phyloP scores from a whole-genome alignment of 2,329 filamentous ascomycete species.

The Hypoxylon sp. region DNA sequence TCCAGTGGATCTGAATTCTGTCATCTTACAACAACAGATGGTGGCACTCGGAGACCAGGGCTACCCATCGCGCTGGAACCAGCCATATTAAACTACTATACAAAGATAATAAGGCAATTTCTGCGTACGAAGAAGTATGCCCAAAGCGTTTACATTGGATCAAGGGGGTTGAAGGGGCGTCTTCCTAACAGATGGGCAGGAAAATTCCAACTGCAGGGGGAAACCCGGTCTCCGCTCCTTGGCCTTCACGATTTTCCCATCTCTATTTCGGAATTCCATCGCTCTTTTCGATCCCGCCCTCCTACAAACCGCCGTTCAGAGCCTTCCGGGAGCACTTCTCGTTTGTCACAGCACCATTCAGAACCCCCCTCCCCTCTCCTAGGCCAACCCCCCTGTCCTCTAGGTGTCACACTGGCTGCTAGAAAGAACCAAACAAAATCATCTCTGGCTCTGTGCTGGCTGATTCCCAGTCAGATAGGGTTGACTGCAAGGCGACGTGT shows the following conservation, averaged over 20 bases:
- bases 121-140: constrained; percentile 21
- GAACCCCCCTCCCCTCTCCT: constrained; percentile 28
- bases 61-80: constrained; percentile 32
- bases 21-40: constrained; percentile 29
- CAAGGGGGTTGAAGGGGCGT: constrained; percentile 25
- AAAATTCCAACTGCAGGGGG: constrained; percentile 43
- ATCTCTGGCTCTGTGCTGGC: constrained; percentile 33
- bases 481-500: constrained; percentile 34
- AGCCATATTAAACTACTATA: constrained; percentile 22
- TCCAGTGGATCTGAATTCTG: constrained; percentile 21
- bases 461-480: constrained; percentile 25
- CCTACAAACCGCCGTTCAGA: constrained; percentile 3
- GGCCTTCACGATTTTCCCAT: constrained; percentile 36
- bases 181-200: constrained; percentile 38
- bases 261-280: constrained; percentile 33
- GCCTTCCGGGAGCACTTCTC: constrained; percentile 12
- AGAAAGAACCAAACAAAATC: constrained; percentile 29
- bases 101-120: constrained; percentile 18
- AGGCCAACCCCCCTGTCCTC: constrained; percentile 26
- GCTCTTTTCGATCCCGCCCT: constrained; percentile 31
- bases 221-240: constrained; percentile 31
- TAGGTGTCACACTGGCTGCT: constrained; percentile 32
- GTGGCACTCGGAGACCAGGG: constrained; percentile 33
- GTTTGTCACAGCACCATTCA: constrained; percentile 27
- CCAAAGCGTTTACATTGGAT: constrained; percentile 12